Evolutionary conservation across 192 early-diverging fungal species (phyloP), one percentile per base, ranked within the genome.

Genomic region (Oehlia diaphana): DNA sequence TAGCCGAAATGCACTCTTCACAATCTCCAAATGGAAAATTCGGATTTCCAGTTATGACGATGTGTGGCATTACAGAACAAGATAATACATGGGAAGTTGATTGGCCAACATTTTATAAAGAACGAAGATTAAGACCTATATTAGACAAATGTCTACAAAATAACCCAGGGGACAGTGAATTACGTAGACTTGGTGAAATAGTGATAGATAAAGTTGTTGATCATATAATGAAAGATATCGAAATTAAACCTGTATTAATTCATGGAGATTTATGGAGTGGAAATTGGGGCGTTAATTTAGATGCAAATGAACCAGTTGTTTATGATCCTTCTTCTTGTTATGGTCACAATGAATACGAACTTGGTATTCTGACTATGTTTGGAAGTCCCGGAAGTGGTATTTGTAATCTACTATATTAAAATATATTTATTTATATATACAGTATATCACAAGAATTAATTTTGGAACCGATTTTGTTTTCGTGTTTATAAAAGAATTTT

Each of bases 201-300:
- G n/a, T 82, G 4, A 63, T 74, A 7, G 80, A 74, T 16, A 74
- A 66, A 63, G 78, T 82, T 42, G 49, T 81, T 28, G 80, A 74
- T 39, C 19, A 64, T 21, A 28, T 82, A 39, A 23, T 72, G 9
- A 69, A 76, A 58, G 23, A 72, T 70, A 31, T 77, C 37, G 53
- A 67, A 50, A 31, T 82, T 21, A 70, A 74, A 63, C 81, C 81
- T 23, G 74, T 72, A 47, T 70, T 82, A 39, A 63, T 82, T 33
- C 81, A 82, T 68, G 81, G 81, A n/a, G 81, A 82, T 73, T 44
- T 82, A 21, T 82, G 81, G 81, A 75, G 79, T 58, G 81, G 81
- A 21, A 82, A 82, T 70, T 82, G 80, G 79, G 31, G 64, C 13
- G 68, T 82, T 42, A 28, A 82, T 76, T 21, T 61, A 31, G 37